A percentile compares a stretch with the other conserved stretches of the same genome.
Conservation (phyloP, 2,329 filamentous ascomycete species). For the Talaromyces sp. region DNA sequence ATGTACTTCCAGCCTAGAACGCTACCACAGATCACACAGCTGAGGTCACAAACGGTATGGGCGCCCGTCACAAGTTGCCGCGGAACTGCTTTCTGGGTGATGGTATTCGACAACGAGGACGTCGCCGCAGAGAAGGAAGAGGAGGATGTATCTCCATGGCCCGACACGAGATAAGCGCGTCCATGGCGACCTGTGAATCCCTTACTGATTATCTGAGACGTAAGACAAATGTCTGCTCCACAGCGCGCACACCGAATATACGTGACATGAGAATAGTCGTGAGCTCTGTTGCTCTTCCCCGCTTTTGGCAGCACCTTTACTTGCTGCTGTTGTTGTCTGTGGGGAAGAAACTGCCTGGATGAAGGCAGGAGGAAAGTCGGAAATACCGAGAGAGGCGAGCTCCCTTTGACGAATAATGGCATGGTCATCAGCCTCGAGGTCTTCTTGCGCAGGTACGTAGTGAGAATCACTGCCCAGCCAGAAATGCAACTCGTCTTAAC, state of each 20-base stretch:
- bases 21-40: conserved; percentile 51
- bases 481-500: background rate
- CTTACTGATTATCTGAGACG: conserved; percentile 58
- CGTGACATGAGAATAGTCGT: conserved; percentile 35
- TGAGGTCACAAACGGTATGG: conserved; percentile 58
- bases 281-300: background rate
- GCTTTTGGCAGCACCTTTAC: background rate
- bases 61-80: conserved; percentile 58
- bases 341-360: conserved; percentile 39
- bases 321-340: background rate
- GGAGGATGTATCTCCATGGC: conserved; percentile 16
- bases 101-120: conserved; percentile 53
- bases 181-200: conserved; percentile 62
- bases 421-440: background rate
- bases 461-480: background rate
- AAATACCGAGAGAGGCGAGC: conserved; percentile 3
- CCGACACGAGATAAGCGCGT: conserved; percentile 57
- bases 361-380: conserved; percentile 13
- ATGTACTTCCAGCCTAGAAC: conserved; percentile 63
- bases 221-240: conserved; percentile 53
- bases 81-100: conserved; percentile 51
- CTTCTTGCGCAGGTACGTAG: background rate
- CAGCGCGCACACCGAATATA: conserved; percentile 57
- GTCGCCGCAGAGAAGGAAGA: background rate
- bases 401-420: background rate